Percentiles rank a stretch among this genome's conserved stretches.
These are phyloP conservation scores for Grosmannia serpens DNA, from an alignment of 2,329 filamentous ascomycete species.

Conservation along the genomic window DNA sequence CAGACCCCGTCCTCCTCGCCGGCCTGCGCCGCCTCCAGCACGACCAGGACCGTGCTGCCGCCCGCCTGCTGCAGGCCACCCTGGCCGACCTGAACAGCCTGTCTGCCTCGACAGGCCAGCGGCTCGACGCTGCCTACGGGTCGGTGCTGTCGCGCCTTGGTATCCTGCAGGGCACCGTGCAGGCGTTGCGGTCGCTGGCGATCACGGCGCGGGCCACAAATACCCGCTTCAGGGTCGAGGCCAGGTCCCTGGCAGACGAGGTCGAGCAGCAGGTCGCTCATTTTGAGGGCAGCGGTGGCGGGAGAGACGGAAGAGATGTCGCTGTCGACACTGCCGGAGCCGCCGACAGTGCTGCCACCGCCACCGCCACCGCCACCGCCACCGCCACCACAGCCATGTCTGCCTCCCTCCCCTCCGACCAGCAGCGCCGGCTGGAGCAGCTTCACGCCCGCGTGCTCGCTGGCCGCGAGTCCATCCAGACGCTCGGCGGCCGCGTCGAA, in stretches of 20 bases:
- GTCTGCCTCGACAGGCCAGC: slow-evolving; percentile 50
- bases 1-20: background rate
- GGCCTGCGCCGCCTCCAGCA: slow-evolving; percentile 7
- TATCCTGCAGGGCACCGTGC: slow-evolving; percentile 51
- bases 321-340: too few relatives aligned
- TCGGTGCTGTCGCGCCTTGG: slow-evolving; percentile 58
- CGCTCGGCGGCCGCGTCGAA: slow-evolving; percentile 52
- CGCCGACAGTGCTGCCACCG: slow-evolving; percentile 15
- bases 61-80: slow-evolving; percentile 6
- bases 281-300: background rate
- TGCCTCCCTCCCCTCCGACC: slow-evolving; percentile 46
- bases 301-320: background rate
- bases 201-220: slow-evolving; percentile 46
- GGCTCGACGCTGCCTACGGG: slow-evolving; percentile 65
- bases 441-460: slow-evolving; percentile 50
- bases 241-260: slow-evolving; percentile 47
- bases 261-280: slow-evolving; percentile 41
- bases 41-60: slow-evolving; percentile 6
- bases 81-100: slow-evolving; percentile 6
- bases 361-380: slow-evolving; percentile 14
- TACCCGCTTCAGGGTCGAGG: slow-evolving; percentile 46
- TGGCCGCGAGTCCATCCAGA: slow-evolving; percentile 47
- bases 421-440: slow-evolving; percentile 49
- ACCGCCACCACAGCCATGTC: slow-evolving; percentile 22
- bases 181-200: slow-evolving; percentile 55